phyloP scores from a whole-genome alignment of 164 flowering plant genomes.

The Vitis amurensis region DNA sequence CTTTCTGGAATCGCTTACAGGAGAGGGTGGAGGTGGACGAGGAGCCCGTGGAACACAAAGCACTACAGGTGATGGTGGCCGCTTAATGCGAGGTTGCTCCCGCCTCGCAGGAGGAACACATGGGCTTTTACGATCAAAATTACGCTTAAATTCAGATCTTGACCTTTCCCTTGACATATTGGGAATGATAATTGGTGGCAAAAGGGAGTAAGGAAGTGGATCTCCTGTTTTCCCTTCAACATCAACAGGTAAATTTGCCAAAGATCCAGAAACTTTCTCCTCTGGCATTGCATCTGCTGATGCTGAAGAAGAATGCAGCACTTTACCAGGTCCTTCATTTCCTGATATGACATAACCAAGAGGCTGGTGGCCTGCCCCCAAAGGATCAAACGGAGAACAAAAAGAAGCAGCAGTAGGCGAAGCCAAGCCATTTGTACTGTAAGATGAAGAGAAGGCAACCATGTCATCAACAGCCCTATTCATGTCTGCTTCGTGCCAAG shows the following conservation, averaged over 20 bases:
- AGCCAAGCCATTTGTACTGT: conserved; percentile 82
- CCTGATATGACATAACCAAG: conserved; percentile 79
- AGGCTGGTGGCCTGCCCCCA: conserved; percentile 69
- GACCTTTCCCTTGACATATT: conserved; percentile 69
- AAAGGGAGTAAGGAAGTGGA: conserved; percentile 68
- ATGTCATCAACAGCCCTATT: conserved; percentile 89
- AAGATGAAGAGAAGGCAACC: conserved; percentile 90
- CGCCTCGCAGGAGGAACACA: conserved; percentile 68
- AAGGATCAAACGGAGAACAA: conserved; percentile 89
- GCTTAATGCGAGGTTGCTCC: conserved; percentile 80
- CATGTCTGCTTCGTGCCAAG: conserved; percentile 95
- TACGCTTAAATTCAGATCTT: conserved; percentile 66
- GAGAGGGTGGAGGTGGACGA: conserved; percentile 86
- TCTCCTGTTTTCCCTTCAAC: conserved; percentile 67
- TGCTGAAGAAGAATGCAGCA: conserved; percentile 55
- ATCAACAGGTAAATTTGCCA: conserved; percentile 53
- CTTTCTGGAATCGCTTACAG: conserved; percentile 80
- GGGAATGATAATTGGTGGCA: conserved; percentile 86
- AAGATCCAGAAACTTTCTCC: conserved; percentile 64
- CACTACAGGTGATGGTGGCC: conserved; percentile 97
- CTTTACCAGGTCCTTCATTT: conserved; percentile 60
- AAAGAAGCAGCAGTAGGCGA: conserved; percentile 87
- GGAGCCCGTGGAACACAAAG: conserved; percentile 94
- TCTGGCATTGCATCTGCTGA: conserved; percentile 48
- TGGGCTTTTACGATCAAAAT: conserved; percentile 71